Base-by-base conservation (phyloP, 2,329 filamentous ascomycete species). In the Thielaviopsis musarum region DNA sequence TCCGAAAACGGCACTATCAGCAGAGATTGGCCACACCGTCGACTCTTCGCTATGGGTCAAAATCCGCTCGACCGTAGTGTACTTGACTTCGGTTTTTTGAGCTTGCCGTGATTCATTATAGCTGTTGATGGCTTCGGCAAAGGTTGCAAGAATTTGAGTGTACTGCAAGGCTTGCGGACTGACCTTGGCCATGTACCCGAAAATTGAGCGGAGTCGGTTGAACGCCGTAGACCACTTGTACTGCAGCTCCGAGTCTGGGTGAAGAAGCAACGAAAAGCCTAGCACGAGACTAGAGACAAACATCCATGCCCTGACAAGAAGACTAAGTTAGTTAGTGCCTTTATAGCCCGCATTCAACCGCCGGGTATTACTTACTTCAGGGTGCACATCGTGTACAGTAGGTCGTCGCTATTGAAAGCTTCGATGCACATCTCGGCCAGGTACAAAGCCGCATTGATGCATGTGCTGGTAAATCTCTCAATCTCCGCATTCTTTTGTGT, bases 111-210 rank as follows among this genome's bases (percentile, higher is more conserved):
- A 64, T 49, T 66, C 62, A 0, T 73, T 70, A 61, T 74, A 72
- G 56, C 74, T 69, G 3, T 65, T 63, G 10, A 79, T 73, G 0
- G 76, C 76, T 10, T 72, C 71, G 0, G 72, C 70, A 4, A 80
- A 67, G 2, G 72, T 68, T 0, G 70, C 74, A 7, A 82, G 68
- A 21, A 82, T 82, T 5, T 81, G 77, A 13, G 74, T 71, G 64
- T 83, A 82, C 57, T 81, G 78, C 2, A 72, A 74, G 2, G 80
- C 80, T 62, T 82, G 79, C 0, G 78, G 75, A 49, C 77, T 80
- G 54, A 76, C 72, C 0, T 67, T 66, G 0, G 75, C 72, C 0
- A 82, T 66, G 34, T 72, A 72, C 1, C 69, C 69, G 1, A 83
- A 70, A 0, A 82, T 74, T 19, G 75, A 70, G 4, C 74, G 71